Base-by-base conservation (phyloP, 768 basidiomycete genomes). In the Epithele typhae region DNA sequence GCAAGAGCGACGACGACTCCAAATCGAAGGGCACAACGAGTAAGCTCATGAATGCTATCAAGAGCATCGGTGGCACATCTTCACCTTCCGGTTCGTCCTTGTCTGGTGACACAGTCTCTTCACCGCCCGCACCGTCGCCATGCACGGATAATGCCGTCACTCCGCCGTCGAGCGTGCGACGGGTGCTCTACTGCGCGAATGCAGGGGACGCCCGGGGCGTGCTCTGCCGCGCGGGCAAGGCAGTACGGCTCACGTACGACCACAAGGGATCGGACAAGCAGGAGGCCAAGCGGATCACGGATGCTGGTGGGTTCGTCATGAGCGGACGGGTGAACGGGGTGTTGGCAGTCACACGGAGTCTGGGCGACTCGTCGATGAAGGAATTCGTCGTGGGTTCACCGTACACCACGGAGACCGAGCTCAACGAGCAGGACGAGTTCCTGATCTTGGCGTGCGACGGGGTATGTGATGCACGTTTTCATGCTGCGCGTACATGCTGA, bases 321-420 rank as follows among this genome's bases (percentile, higher is more conserved):
- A 95, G 95, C 60, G 96, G 95, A 53, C 81, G 96, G 11, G 96
- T 99, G 25, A 99, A 99, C 56, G 96, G 95, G 53, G 94, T 98
- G 34, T 72, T 99, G 45, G 93, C 93, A 5, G 96, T 99, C 23
- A 99, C 96, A 15, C 77, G 96, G 48, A 92, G 92, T 59, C 71
- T 99, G 46, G 96, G 96, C 25, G 96, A 99, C 61, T 88, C 92
- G 2, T 88, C 92, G 6, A 98, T 99, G 96, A 99, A 99, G 68
- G 96, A 99, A 59, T 99, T 94, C 64, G 96, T 99, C 10, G 96
- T 98, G 39, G 96, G 96, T 2, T 80, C 90, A 23, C 96, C 96
- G 5, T 99, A 95, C 67, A 99, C 96, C 17, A 98, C 96, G n/a
- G 94, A 97, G 66, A 97, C 95, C 11, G 81, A 86, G 56, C 69